phyloP scores from a whole-genome alignment of 768 basidiomycete genomes.

The Infundibulicybe gibba region DNA sequence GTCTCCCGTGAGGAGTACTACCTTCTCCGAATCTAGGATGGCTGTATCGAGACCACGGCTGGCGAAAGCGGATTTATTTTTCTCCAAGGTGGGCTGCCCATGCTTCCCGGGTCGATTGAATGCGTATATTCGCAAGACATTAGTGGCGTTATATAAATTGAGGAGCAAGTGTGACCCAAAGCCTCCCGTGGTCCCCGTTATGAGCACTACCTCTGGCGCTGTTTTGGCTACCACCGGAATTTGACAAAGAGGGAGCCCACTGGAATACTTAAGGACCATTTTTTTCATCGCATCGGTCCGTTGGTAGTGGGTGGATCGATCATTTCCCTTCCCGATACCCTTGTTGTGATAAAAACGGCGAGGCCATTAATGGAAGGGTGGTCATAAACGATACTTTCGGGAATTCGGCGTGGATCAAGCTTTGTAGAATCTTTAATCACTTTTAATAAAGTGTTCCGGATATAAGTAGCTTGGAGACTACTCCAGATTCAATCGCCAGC shows the following conservation, averaged over 20 bases:
- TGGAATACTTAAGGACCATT: slow-evolving; percentile 20
- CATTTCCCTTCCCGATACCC: not conserved
- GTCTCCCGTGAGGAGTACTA: slow-evolving; percentile 18
- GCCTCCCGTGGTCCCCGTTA: slow-evolving; percentile 34
- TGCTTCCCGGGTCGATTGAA: slow-evolving; percentile 22
- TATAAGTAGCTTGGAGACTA: slow-evolving; percentile 33
- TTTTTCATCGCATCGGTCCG: slow-evolving; percentile 13
- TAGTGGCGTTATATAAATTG: slow-evolving; percentile 17
- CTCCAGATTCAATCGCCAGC: no score
- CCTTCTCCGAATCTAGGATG: slow-evolving; percentile 16
- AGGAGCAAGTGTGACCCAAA: slow-evolving; percentile 30
- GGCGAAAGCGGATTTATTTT: slow-evolving; percentile 18
- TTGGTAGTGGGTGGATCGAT: not conserved
- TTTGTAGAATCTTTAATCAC: slow-evolving; percentile 11
- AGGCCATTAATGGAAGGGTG: slow-evolving; percentile 19
- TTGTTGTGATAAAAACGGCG: slow-evolving; percentile 5
- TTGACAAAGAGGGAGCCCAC: slow-evolving; percentile 7
- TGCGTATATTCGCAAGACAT: slow-evolving; percentile 26
- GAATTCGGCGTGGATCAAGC: slow-evolving; percentile 12
- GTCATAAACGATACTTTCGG: slow-evolving; percentile 19
- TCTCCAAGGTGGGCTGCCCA: slow-evolving; percentile 1
- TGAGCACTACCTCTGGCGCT: slow-evolving; percentile 19
- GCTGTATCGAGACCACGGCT: slow-evolving; percentile 17
- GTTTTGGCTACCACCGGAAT: not conserved
- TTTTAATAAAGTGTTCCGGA: slow-evolving; percentile 25